phyloP scores from a whole-genome alignment of 2,329 filamentous ascomycete species.

The Ramularia endophylla region DNA sequence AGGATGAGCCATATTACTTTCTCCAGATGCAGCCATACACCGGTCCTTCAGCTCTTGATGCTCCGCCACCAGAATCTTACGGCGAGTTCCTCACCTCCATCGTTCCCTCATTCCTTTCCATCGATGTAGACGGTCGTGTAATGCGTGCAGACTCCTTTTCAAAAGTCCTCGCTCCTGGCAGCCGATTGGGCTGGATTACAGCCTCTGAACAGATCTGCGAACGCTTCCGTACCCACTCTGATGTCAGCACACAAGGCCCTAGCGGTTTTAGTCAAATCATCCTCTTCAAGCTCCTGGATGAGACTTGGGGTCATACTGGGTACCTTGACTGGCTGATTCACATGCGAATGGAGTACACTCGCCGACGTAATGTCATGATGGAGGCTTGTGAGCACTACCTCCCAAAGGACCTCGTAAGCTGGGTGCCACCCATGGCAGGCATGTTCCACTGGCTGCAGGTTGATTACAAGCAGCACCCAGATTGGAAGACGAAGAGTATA shows the following conservation, averaged over 20 bases:
- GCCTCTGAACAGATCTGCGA: conserved; percentile 79
- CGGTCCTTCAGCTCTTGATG: conserved; percentile 45
- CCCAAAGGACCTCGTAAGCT: conserved; percentile 67
- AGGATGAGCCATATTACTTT: conserved; percentile 95
- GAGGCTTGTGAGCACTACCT: conserved; percentile 73
- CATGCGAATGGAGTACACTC: conserved; percentile 74
- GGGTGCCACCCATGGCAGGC: conserved; percentile 74
- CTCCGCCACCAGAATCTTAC: conserved; percentile 55
- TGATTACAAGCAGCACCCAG: conserved; percentile 61
- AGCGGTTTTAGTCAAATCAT: conserved; percentile 78
- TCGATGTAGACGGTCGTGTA: conserved; percentile 82
- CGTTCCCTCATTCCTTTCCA: conserved; percentile 70
- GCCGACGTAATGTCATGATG: conserved; percentile 69
- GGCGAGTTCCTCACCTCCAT: conserved; percentile 69
- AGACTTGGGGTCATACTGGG: conserved; percentile 87
- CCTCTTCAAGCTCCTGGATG: conserved; percentile 83
- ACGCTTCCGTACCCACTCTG: conserved; percentile 73
- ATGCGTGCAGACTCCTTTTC: conserved; percentile 89
- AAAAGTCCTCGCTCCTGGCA: conserved; percentile 86
- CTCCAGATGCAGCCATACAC: conserved; percentile 78
- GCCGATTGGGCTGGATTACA: conserved; percentile 86
- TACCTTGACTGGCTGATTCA: conserved; percentile 87
- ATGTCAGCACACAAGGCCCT: conserved; percentile 79
- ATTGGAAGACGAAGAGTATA: conserved; percentile 48
- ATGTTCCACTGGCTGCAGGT: conserved; percentile 90